A percentile compares a stretch with the other conserved stretches of the same genome.
Evolutionary conservation across 73 alveolate species (phyloP).

Genomic region (Paramecium tetraurelia): DNA sequence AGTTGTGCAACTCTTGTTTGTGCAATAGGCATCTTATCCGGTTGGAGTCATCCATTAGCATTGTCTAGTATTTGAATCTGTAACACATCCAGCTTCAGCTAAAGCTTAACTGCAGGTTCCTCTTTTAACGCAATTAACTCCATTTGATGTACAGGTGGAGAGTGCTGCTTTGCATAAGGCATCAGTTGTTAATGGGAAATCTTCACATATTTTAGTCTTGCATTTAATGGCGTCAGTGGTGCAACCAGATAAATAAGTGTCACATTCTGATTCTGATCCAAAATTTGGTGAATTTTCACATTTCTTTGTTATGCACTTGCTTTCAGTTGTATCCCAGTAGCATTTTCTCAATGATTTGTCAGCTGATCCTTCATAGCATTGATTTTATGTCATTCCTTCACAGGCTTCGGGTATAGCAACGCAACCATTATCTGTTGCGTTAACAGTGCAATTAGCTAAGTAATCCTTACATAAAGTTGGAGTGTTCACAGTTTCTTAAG

Average conservation of each 20-base stretch:
- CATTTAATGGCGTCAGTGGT: background rate
- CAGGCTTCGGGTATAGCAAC: background rate
- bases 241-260: background rate
- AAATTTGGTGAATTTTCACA: background rate
- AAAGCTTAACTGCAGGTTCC: background rate
- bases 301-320: background rate
- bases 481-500: background rate
- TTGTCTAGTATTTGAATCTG: background rate
- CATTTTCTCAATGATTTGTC: background rate
- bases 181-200: conserved; percentile 13
- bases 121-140: background rate
- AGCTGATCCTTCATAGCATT: background rate
- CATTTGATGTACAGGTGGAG: conserved; percentile 8
- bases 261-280: background rate
- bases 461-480: background rate
- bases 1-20: background rate
- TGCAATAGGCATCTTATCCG: background rate
- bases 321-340: background rate
- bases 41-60: background rate
- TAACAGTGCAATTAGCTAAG: background rate
- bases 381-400: background rate
- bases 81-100: background rate
- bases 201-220: conserved; percentile 2
- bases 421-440: conserved; percentile 15
- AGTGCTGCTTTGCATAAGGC: background rate